Conservation (phyloP, 208 protist genomes). For the Leishmania martiniquensis region DNA sequence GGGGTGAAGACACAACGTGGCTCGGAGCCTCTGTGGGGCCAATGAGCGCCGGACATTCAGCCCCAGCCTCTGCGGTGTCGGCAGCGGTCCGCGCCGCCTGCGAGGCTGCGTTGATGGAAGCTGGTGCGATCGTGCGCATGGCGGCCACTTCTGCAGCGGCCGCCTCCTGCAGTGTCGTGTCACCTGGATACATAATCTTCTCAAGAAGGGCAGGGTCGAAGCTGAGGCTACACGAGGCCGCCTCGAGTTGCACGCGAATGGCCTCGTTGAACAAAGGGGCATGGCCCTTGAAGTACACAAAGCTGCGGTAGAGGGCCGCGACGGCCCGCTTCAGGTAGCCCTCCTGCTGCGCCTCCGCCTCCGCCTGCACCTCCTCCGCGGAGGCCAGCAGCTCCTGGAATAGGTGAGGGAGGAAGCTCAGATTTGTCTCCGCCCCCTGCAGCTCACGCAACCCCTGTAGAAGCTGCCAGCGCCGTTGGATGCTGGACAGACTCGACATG, state of each 20-base stretch:
- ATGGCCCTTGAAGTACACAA: conserved; percentile 52
- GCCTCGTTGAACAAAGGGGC: conserved; percentile 42
- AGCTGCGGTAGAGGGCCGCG: conserved; percentile 51
- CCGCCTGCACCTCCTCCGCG: conserved; percentile 45
- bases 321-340: conserved; percentile 55
- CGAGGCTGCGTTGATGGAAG: conserved; percentile 1
- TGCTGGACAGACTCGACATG: conserved; percentile 45
- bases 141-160: conserved; percentile 16
- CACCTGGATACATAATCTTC: conserved; percentile 50
- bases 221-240: conserved; percentile 25
- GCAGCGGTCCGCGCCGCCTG: background rate
- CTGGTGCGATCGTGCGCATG: background rate
- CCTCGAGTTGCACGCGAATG: conserved; percentile 46
- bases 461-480: conserved; percentile 34
- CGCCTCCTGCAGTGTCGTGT: conserved; percentile 48
- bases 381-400: conserved; percentile 47
- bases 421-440: conserved; percentile 51
- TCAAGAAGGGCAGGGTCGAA: conserved; percentile 30
- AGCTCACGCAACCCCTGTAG: conserved; percentile 74
- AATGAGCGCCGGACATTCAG: conserved; percentile 1
- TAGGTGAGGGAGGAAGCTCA: conserved; percentile 46
- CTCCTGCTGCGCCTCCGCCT: conserved; percentile 43
- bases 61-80: background rate
- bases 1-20: conserved; percentile 13
- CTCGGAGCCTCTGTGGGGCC: background rate